phyloP scores from a whole-genome alignment of 805 yeast species.

The Brettanomyces bruxellensis region DNA sequence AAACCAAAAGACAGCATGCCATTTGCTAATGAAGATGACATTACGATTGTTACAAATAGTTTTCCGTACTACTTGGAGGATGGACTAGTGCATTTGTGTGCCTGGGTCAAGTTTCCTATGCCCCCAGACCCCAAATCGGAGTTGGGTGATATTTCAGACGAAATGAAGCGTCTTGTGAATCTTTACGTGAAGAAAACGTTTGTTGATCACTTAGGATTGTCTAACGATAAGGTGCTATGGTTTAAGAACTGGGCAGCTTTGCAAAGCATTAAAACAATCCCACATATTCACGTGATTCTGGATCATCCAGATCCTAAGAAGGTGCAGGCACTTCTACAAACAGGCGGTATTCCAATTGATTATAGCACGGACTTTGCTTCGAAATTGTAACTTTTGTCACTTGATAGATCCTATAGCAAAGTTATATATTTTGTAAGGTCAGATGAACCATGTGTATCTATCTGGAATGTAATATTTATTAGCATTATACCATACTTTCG shows the following conservation, averaged over 20 bases:
- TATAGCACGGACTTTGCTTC: slow-evolving; percentile 1
- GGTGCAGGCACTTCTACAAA: slow-evolving; percentile 1
- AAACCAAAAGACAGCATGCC: slow-evolving; percentile 29
- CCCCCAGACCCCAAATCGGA: slow-evolving; percentile 40
- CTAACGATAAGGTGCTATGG: slow-evolving; percentile 42
- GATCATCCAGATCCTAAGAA: slow-evolving; percentile 21
- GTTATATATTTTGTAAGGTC: too few species aligned
- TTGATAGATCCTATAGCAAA: background rate
- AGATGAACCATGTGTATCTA: too few species aligned
- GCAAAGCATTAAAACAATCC: slow-evolving; percentile 58
- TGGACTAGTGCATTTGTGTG: slow-evolving; percentile 46
- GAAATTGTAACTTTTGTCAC: too few species aligned
- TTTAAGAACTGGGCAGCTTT: slow-evolving; percentile 63
- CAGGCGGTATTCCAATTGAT: slow-evolving; percentile 6
- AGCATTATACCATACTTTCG: too few species aligned
- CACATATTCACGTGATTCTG: slow-evolving; percentile 63
- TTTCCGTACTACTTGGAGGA: slow-evolving; percentile 58
- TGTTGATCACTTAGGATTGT: slow-evolving; percentile 31
- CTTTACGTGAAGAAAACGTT: slow-evolving; percentile 40
- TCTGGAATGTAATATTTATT: too few species aligned
- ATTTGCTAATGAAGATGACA: slow-evolving; percentile 32
- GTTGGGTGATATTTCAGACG: slow-evolving; percentile 41
- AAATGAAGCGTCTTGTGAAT: slow-evolving; percentile 34
- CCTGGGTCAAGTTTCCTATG: slow-evolving; percentile 58
- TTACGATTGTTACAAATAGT: slow-evolving; percentile 43